A percentile compares a stretch with the other conserved stretches of the same genome.
These are phyloP conservation scores for Hypoxylon sp. DNA, from an alignment of 2,329 filamentous ascomycete species.

Conservation along the genomic window DNA sequence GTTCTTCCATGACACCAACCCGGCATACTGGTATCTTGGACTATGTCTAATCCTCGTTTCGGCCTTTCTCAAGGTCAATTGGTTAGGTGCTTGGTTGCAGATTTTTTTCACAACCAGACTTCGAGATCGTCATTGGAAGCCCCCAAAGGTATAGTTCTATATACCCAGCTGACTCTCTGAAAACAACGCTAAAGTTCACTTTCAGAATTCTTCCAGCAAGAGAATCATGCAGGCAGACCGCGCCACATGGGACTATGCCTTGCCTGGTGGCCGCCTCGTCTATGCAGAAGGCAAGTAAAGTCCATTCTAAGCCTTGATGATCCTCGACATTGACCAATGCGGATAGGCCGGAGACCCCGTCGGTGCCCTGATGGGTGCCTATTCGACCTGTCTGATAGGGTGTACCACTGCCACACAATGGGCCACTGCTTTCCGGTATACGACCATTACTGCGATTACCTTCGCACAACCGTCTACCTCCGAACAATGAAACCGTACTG, in stretches of 20 bases:
- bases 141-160: slow-evolving; percentile 13
- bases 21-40: slow-evolving; percentile 18
- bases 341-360: slow-evolving; percentile 25
- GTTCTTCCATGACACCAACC: background rate
- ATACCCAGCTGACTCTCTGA: background rate
- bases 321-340: background rate
- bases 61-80: slow-evolving; percentile 36
- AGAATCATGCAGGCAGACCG: slow-evolving; percentile 37
- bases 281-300: slow-evolving; percentile 19
- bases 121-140: slow-evolving; percentile 34
- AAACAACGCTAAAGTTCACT: background rate
- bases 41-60: slow-evolving; percentile 32
- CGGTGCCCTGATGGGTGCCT: slow-evolving; percentile 20
- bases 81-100: slow-evolving; percentile 37
- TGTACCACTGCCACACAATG: slow-evolving; percentile 35
- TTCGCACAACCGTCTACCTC: slow-evolving; percentile 37
- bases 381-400: slow-evolving; percentile 34
- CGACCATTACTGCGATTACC: slow-evolving; percentile 39
- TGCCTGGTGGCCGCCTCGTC: slow-evolving; percentile 7
- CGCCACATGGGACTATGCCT: background rate
- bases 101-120: slow-evolving; percentile 34
- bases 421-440: slow-evolving; percentile 37
- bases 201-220: slow-evolving; percentile 29
- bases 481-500: slow-evolving; percentile 44
- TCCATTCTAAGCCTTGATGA: background rate